A percentile compares a stretch with the other conserved stretches of the same genome.
Evolutionary conservation across 352 stramenopile species (phyloP).

Genomic region (Globisporangium mamillatum): DNA sequence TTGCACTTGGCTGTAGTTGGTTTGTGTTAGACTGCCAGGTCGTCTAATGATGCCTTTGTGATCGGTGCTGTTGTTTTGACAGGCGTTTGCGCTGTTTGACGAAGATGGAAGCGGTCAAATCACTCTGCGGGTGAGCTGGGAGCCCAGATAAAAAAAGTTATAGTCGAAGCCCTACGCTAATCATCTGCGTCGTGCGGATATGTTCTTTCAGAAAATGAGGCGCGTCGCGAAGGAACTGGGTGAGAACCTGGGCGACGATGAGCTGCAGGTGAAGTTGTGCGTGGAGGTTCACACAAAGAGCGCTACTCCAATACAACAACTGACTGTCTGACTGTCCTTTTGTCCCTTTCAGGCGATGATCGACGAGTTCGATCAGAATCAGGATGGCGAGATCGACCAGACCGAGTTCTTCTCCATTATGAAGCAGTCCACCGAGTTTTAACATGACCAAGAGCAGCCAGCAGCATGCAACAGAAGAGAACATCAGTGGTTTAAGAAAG

Average conservation of each 20-base stretch:
- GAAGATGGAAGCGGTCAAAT: constrained; percentile 89
- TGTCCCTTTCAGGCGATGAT: constrained; percentile 85
- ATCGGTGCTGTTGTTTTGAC: neutral
- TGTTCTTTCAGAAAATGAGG: constrained; percentile 83
- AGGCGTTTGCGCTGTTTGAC: constrained; percentile 95
- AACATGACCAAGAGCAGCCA: constrained; percentile 1
- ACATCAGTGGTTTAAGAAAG: neutral
- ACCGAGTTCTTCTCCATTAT: constrained; percentile 91
- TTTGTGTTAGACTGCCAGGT: neutral
- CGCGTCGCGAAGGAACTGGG: constrained; percentile 90
- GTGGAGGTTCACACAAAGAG: neutral
- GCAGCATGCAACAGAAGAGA: constrained; percentile 19
- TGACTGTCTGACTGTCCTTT: neutral
- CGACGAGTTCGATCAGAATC: constrained; percentile 93
- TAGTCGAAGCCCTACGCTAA: neutral
- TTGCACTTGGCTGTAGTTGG: neutral
- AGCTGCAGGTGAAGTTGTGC: constrained; percentile 54
- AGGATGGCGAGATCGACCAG: constrained; percentile 89
- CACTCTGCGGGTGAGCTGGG: constrained; percentile 52
- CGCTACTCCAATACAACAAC: neutral
- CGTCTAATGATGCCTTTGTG: neutral
- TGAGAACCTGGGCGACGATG: constrained; percentile 91
- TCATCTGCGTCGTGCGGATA: neutral
- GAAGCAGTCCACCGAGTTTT: constrained; percentile 83
- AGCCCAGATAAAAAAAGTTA: neutral